Evolutionary conservation across 768 basidiomycete species (phyloP), one percentile per base, ranked within the genome.

Genomic region (Jaapia argillacea): DNA sequence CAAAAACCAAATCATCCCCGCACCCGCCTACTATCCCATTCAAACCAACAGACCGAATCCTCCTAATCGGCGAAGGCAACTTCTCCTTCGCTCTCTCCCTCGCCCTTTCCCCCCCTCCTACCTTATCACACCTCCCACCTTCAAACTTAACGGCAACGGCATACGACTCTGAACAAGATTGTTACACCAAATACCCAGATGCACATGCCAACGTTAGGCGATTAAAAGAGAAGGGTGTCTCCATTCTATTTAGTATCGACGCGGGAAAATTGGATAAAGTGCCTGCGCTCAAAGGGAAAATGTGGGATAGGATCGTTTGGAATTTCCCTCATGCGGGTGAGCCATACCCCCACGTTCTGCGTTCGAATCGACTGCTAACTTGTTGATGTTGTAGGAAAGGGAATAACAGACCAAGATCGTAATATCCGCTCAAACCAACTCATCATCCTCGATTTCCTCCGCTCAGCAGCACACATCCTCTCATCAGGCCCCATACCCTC

Each of bases 321-420:
- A 96, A 98, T 59, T 98, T 97, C 58, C 94, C 94, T 46, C 94
- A 98, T 65, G 85, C 85, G 54, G 93, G 93, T 88, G 54, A 50
- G 77, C 54, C 10, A 38, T 42, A 16, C 44, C n/a, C 5, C 20
- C 21, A 20, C 18, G 22, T 6, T 26, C 38, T 39, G 20, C 47
- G 4, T 24, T 24, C 2, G 10, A 40, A 35, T 3, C 24, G 25
- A 4, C 16, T 40, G 45, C 20, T 42, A 38, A 25, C 47, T 36
- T 18, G 45, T 28, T 41, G 48, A 27, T 12, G 43, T 36, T 26
- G 33, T 54, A 88, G 85, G 86, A 21, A 88, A 79, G 57, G 90
- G 93, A 2, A 92, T 97, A 48, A 76, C 85, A 20, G 90, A 97
- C 59, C 90, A 93, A 61, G 85, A 93, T 55, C 76, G 93, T 40